Evolutionary conservation across 2,329 filamentous ascomycete species (phyloP).

Genomic region (Phaeophleospora eucalypticola): DNA sequence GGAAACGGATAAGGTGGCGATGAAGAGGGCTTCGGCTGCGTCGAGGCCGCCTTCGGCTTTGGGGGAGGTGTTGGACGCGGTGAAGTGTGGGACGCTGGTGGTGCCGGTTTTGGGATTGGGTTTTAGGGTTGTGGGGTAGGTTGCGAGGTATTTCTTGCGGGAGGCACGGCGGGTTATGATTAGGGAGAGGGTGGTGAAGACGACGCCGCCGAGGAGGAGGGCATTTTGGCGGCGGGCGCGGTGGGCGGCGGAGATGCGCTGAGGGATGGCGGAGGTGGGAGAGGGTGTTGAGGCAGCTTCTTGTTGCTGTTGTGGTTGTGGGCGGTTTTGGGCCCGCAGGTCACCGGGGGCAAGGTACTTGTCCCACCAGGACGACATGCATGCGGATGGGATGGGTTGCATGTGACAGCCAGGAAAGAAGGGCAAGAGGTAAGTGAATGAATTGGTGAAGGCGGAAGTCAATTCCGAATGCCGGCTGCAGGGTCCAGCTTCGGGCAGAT

Average conservation of each 20-base stretch:
- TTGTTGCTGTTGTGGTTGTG: not conserved
- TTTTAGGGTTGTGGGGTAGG: conserved; percentile 48
- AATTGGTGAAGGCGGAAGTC: not conserved
- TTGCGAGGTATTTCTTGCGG: conserved; percentile 59
- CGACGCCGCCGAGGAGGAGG: conserved; percentile 69
- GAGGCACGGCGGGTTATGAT: conserved; percentile 62
- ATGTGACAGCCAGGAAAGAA: not conserved
- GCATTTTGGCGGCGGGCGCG: conserved; percentile 30
- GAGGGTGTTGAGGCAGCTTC: conserved; percentile 6
- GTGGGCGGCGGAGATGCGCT: conserved; percentile 26
- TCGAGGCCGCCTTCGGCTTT: conserved; percentile 58
- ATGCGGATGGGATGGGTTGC: conserved; percentile 9
- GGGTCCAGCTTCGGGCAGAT: not conserved
- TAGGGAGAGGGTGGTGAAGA: conserved; percentile 70
- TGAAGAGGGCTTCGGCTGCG: conserved; percentile 74
- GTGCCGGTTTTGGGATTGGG: conserved; percentile 5
- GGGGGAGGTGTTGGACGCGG: conserved; percentile 13
- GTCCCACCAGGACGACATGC: conserved; percentile 34
- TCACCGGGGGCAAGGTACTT: conserved; percentile 32
- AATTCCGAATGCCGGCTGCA: not conserved
- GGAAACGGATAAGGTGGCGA: conserved; percentile 82
- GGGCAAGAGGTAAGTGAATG: not conserved
- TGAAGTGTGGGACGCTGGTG: conserved; percentile 15
- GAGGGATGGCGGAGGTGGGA: conserved; percentile 10
- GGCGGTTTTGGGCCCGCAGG: conserved; percentile 16